Conservation (phyloP, 768 basidiomycete species). For the Tricholomella constricta region DNA sequence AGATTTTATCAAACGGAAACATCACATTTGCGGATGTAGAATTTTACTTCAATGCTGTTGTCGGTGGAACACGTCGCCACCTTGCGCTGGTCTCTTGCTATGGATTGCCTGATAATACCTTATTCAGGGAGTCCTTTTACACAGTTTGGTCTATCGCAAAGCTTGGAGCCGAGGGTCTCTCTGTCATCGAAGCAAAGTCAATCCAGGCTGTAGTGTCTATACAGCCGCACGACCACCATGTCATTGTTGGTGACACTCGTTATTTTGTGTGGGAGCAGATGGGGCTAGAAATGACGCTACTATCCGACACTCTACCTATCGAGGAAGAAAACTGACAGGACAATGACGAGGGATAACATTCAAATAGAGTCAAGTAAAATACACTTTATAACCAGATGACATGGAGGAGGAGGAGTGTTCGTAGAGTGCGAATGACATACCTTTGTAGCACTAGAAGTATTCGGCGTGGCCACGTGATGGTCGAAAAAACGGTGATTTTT, state of each 20-base stretch:
- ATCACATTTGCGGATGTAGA: constrained; percentile 6
- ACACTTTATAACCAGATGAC: background rate
- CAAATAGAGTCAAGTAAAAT: background rate
- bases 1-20: background rate
- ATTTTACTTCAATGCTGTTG: constrained; percentile 2
- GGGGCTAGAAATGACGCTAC: too few relatives aligned
- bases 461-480: background rate
- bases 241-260: background rate
- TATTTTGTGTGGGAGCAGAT: background rate
- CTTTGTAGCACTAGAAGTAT: background rate
- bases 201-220: background rate
- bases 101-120: background rate
- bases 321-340: too few relatives aligned
- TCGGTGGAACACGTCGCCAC: background rate
- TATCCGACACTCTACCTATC: background rate
- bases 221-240: background rate
- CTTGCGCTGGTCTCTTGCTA: constrained; percentile 4
- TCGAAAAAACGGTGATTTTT: background rate
- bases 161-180: background rate
- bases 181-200: background rate
- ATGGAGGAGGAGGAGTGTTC: background rate
- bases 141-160: background rate
- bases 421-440: background rate
- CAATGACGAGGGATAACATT: background rate
- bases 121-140: background rate